Evolutionary conservation across 106 monocot species (phyloP).

Genomic region (Dioscorea zingiberensis): DNA sequence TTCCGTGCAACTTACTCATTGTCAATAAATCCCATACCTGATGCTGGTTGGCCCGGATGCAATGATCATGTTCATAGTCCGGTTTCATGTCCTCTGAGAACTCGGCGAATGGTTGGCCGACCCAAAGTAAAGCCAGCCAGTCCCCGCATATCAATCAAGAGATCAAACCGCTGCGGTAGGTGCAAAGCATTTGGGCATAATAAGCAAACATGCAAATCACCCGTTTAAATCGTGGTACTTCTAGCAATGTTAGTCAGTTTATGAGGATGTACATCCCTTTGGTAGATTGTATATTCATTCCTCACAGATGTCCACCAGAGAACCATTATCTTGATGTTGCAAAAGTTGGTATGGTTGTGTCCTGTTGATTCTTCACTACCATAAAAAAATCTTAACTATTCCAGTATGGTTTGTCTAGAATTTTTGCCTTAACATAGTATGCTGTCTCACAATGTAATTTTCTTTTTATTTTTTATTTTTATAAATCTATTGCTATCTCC

Average conservation of each 20-base stretch:
- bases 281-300: neutral
- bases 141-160: conserved; percentile 58
- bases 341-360: no score
- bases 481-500: no score
- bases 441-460: no score
- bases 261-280: neutral
- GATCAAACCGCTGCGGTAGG: conserved; percentile 69
- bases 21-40: conserved; percentile 87
- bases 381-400: no score
- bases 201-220: conserved; percentile 70
- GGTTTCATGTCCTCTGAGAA: conserved; percentile 33
- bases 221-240: conserved; percentile 2
- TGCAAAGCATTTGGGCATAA: conserved; percentile 90
- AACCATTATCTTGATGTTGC: no score
- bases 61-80: conserved; percentile 30
- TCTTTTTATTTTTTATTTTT: no score
- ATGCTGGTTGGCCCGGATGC: conserved; percentile 36
- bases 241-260: neutral
- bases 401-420: no score
- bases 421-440: no score
- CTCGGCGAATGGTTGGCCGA: conserved; percentile 55
- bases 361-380: no score
- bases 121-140: conserved; percentile 80
- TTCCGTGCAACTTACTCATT: conserved; percentile 65
- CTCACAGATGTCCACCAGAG: no score